A percentile compares a stretch with the other conserved stretches of the same genome.
Conservation (phyloP, 2,329 filamentous ascomycete species). For the Alternaria triticina region DNA sequence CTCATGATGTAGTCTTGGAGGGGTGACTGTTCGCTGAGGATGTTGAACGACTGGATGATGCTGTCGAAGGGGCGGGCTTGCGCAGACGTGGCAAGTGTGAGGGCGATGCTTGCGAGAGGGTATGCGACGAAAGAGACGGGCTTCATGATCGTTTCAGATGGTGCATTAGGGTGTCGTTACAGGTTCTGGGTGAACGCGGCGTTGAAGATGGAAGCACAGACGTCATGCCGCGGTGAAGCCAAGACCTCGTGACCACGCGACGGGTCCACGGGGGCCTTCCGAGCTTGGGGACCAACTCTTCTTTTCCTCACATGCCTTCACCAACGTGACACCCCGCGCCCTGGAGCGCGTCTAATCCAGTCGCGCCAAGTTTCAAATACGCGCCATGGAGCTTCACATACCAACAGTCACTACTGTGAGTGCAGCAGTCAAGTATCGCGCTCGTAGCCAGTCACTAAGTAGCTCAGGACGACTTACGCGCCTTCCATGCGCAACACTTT, state of each 20-base stretch:
- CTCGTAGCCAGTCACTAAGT: conserved; percentile 16
- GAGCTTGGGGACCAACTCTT: conserved; percentile 11
- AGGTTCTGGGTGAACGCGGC: conserved; percentile 14
- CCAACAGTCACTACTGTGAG: conserved; percentile 44
- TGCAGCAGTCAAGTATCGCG: neutral
- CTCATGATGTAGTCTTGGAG: conserved; percentile 38
- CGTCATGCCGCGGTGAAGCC: conserved; percentile 44
- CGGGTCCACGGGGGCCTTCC: conserved; percentile 21
- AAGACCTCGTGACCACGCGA: conserved; percentile 44
- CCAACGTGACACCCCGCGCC: conserved; percentile 20
- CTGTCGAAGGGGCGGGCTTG: conserved; percentile 40
- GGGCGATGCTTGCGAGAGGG: conserved; percentile 36
- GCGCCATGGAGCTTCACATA: conserved; percentile 31
- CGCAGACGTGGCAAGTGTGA: conserved; percentile 41
- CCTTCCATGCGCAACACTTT: conserved; percentile 54
- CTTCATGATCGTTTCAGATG: conserved; percentile 35
- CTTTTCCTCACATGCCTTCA: conserved; percentile 17
- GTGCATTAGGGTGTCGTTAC: conserved; percentile 15
- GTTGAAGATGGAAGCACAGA: conserved; percentile 28
- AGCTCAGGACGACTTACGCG: conserved; percentile 51
- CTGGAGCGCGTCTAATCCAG: conserved; percentile 17
- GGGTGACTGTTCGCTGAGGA: conserved; percentile 36
- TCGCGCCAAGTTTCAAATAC: neutral
- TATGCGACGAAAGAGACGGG: conserved; percentile 28
- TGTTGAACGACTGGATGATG: conserved; percentile 37